Percentiles rank a stretch among this genome's conserved stretches.
phyloP scores from a whole-genome alignment of 2,329 filamentous ascomycete genomes.

The Aspergillus sp. region DNA sequence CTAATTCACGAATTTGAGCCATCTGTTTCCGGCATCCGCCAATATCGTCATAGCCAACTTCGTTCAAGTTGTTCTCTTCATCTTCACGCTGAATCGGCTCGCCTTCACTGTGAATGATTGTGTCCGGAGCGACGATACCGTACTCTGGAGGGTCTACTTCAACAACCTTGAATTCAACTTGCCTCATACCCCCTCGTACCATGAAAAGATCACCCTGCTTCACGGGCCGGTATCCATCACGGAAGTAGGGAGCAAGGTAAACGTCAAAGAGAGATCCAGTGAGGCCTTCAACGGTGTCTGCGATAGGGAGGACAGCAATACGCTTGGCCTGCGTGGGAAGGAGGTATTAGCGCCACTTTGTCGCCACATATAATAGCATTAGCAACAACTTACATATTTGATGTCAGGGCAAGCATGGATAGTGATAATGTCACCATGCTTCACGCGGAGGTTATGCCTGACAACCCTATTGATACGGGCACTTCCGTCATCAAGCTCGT shows the following conservation, averaged over 20 bases:
- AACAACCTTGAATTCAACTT: conserved; percentile 99
- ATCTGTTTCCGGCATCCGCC: conserved; percentile 99
- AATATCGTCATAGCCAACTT: conserved; percentile 99
- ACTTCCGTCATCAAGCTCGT: conserved; percentile 95
- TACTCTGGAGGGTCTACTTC: conserved; percentile 98
- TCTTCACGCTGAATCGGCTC: conserved; percentile 97
- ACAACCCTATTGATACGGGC: conserved; percentile 98
- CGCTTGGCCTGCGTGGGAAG: conserved; percentile 75
- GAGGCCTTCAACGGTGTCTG: conserved; percentile 95
- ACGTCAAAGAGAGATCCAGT: conserved; percentile 98
- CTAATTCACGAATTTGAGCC: conserved; percentile 98
- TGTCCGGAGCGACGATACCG: conserved; percentile 97
- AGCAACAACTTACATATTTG: conserved; percentile 82
- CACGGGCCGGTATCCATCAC: conserved; percentile 95
- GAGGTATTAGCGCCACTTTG: conserved; percentile 15
- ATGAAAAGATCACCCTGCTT: conserved; percentile 98
- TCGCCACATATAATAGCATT: background rate
- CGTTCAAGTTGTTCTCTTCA: conserved; percentile 98
- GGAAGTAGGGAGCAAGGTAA: conserved; percentile 99
- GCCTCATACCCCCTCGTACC: conserved; percentile 95
- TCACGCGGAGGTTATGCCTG: conserved; percentile 95
- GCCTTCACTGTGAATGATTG: conserved; percentile 97
- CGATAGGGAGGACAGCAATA: conserved; percentile 95
- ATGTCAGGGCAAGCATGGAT: conserved; percentile 98
- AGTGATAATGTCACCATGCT: conserved; percentile 97